Percentiles rank a stretch among this genome's conserved stretches.
Evolutionary conservation across 495 filamentous ascomycete genomes (phyloP).

Genomic region (Penicillium waksmanii): DNA sequence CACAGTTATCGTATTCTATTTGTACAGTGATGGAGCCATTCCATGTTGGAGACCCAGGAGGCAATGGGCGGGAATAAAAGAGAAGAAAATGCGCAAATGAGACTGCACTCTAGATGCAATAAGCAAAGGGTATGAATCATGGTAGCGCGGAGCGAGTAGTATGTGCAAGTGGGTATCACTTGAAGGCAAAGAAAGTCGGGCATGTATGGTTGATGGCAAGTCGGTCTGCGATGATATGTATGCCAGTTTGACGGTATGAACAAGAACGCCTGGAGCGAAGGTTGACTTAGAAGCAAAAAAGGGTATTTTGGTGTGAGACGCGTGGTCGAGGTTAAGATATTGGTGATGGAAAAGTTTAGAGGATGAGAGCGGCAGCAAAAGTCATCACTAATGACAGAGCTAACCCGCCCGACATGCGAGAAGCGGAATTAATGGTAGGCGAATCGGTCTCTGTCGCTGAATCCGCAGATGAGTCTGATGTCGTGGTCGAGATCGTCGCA

Average conservation of each 20-base stretch:
- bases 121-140: constrained; percentile 10
- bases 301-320: background rate
- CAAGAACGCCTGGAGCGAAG: constrained; percentile 11
- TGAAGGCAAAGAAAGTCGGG: constrained; percentile 2
- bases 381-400: constrained; percentile 1
- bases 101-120: constrained; percentile 26
- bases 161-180: constrained; percentile 10
- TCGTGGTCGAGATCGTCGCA: constrained; percentile 1
- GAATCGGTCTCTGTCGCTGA: background rate
- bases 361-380: constrained; percentile 4
- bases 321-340: background rate
- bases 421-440: constrained; percentile 8
- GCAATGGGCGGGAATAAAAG: background rate
- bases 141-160: background rate
- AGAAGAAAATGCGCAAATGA: constrained; percentile 4
- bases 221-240: background rate
- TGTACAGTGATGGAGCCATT: constrained; percentile 1
- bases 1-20: background rate
- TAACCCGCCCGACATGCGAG: constrained; percentile 2
- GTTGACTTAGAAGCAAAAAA: background rate
- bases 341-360: background rate
- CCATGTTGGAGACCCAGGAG: background rate
- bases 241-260: constrained; percentile 8
- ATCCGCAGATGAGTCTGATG: background rate
- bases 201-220: constrained; percentile 4